Base-by-base conservation (phyloP, 2,329 filamentous ascomycete species). In the Colletotrichum sp. region DNA sequence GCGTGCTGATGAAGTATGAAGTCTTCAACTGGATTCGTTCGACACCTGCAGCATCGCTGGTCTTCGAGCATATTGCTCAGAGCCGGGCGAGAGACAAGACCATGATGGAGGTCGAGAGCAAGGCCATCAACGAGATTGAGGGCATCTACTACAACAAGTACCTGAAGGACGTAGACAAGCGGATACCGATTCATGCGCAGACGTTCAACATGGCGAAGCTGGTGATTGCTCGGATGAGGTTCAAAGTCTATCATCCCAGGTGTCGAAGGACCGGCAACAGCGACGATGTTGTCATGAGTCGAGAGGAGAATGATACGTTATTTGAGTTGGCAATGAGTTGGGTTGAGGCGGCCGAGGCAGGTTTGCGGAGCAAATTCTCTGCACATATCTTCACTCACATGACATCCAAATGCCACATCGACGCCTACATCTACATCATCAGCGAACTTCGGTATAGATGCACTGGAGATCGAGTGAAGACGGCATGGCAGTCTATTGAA, bases 351-450 rank as follows among this genome's bases (percentile, higher is more conserved):
- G 76, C 78, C 5, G 72, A 79, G 7, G 16, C 70, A 1, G 79
- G 77, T 0, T 63, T 81, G 9, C 75, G 74, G 6, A 82, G 82
- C 71, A 80, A 79, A 22, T 83, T 82, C 8, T 81, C 81, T 1
- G 78, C 79, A 4, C 82, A 82, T 9, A 59, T 84, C 13, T 78
- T 83, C 22, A 78, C 79, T 2, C 81, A 84, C 13, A 63, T 82
- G 28, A 81, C 80, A 2, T 74, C 79, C 9, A 81, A 78, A 24
- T 74, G 76, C 5, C 78, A 82, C 6, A 72, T 84, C n/a, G 83
- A 84, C 13, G 82, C 81, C 1, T 81, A 79, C 24, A 81, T 84
- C 8, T 84, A 82, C 8, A 76, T 84, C 0, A 68, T 83, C 0
- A 83, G 81, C n/a, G 81, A 84, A 2, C 74, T 84, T 10, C 79